Percentiles rank a stretch among this genome's conserved stretches.
These are phyloP conservation scores for Dendrothele bispora DNA, from an alignment of 768 basidiomycete species.

Conservation along the genomic window DNA sequence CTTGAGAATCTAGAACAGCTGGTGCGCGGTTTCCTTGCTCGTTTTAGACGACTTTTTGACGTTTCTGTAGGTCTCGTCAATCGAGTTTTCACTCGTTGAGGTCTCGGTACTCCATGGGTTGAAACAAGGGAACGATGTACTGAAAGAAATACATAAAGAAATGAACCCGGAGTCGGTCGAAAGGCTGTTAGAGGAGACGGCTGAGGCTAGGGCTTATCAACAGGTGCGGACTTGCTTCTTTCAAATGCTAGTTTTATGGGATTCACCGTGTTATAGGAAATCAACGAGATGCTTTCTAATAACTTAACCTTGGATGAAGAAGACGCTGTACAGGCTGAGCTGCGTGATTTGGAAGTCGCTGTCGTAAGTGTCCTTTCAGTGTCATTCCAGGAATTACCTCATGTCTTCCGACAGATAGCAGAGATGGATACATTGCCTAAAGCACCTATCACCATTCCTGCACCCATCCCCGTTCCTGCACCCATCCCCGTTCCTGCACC, in stretches of 20 bases:
- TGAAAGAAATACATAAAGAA: slow-evolving; percentile 93
- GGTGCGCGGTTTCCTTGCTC: slow-evolving; percentile 41
- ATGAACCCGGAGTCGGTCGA: slow-evolving; percentile 93
- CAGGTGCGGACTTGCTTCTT: slow-evolving; percentile 43
- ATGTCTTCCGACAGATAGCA: too few relatives aligned
- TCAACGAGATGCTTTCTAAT: slow-evolving; percentile 82
- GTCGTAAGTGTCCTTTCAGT: slow-evolving; percentile 39
- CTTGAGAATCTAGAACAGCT: slow-evolving; percentile 87
- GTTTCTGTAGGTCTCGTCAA: slow-evolving; percentile 77
- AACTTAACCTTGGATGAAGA: slow-evolving; percentile 87
- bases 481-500: slow-evolving; percentile 59
- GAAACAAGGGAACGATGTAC: slow-evolving; percentile 89
- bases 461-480: too few relatives aligned
- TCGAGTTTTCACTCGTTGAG: slow-evolving; percentile 95
- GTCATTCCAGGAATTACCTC: too few relatives aligned
- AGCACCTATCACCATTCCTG: too few relatives aligned
- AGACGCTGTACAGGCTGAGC: slow-evolving; percentile 86
- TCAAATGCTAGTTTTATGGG: slow-evolving; percentile 5
- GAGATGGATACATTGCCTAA: too few relatives aligned
- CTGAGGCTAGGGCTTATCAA: slow-evolving; percentile 92
- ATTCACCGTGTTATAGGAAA: slow-evolving; percentile 62
- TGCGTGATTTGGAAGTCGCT: slow-evolving; percentile 65
- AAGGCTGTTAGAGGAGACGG: slow-evolving; percentile 88
- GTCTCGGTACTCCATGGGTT: slow-evolving; percentile 90
- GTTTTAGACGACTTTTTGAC: not conserved